Evolutionary conservation across 2,329 filamentous ascomycete species (phyloP), one percentile per base, ranked within the genome.

Genomic region (Epichloe aotearoae): DNA sequence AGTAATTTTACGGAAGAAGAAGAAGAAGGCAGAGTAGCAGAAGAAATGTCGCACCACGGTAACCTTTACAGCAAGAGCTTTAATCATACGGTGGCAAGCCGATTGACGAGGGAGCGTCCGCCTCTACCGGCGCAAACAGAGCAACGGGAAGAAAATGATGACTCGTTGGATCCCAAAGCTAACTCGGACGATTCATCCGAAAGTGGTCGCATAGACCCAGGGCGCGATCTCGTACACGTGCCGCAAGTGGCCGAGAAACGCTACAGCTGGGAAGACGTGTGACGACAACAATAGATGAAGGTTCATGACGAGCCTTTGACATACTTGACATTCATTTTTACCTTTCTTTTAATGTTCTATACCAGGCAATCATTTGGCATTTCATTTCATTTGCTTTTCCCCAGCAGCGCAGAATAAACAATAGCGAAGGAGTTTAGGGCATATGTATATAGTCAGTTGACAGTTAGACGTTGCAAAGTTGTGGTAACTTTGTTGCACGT

Each of bases 1-100:
- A 80, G 77, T 59, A 77, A 80, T 52, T 80, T 71, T 56, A 80
- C 77, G 0, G 70, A 76, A 10, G 73, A 79, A 23, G 74, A 80
- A 23, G 74, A 80, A 54, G 72, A 74, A 20, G 74, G 80, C 53
- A 60, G 62, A 6, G 56, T 63, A 12, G 59, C 57, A 34, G 59
- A 61, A 38, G 62, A 63, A 49, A 50, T 64, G 40, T 57, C 59
- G 10, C 55, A 58, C 11, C 61, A 63, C 20, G 53, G 55, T 7
- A 59, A 57, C 15, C 36, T 55, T 19, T 56, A 54, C 4, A 20
- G 39, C 15, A 3, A 39, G 23, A 36, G 38, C 4, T 11, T 30
- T 2, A 45, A 20, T 42, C 26, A 14, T 17, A 33, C 17, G 20
- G 15, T 8, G 14, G 17, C 17, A 41, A 40, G 37, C 15, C 15